phyloP scores from a whole-genome alignment of 345 rosid genomes.

The Salix suchowensis region DNA sequence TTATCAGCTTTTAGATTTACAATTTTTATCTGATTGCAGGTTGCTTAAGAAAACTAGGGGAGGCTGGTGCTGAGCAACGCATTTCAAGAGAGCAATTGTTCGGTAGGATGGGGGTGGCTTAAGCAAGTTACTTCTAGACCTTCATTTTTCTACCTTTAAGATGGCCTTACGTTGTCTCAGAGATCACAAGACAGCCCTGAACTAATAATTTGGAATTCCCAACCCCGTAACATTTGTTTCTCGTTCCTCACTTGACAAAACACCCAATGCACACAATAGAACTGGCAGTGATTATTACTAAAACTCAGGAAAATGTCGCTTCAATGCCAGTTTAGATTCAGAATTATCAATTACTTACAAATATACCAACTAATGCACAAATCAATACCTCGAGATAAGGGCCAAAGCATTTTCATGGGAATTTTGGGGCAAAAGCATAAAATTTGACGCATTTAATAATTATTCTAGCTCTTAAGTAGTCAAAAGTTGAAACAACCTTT shows the following conservation, averaged over 20 bases:
- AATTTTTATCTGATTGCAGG: background rate
- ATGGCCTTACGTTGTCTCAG: background rate
- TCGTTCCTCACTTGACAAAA: background rate
- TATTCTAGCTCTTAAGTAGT: background rate
- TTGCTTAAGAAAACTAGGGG: background rate
- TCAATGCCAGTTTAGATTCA: background rate
- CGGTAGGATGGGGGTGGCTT: background rate
- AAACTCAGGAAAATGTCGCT: background rate
- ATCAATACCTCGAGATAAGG: too few relatives aligned
- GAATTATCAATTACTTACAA: background rate
- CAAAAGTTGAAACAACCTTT: too few relatives aligned
- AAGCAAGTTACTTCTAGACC: background rate
- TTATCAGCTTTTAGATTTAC: background rate
- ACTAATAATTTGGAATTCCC: background rate
- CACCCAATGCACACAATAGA: background rate
- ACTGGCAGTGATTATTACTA: background rate
- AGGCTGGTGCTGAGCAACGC: background rate
- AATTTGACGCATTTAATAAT: background rate
- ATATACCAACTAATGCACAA: background rate
- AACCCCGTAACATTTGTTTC: background rate
- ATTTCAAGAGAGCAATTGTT: background rate
- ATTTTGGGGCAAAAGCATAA: background rate
- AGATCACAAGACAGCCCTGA: background rate
- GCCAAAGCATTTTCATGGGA: background rate
- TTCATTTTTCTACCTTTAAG: background rate